phyloP scores from a whole-genome alignment of 2,329 filamentous ascomycete genomes.

The Fusarium sp. region DNA sequence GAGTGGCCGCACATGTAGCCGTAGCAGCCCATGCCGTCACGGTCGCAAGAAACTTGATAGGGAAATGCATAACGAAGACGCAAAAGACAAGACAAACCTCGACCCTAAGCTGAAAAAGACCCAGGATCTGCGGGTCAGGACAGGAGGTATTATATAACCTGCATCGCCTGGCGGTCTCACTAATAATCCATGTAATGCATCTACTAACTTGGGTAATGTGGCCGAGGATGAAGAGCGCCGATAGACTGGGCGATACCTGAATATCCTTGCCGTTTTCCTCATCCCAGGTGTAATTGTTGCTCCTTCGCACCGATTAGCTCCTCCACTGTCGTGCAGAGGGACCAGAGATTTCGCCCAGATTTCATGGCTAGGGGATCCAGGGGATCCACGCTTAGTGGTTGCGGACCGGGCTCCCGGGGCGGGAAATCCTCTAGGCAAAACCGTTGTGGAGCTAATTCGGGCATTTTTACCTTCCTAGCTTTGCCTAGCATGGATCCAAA shows the following conservation, averaged over 20 bases:
- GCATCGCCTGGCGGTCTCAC: neutral
- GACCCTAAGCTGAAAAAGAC: neutral
- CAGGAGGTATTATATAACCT: constrained; percentile 29
- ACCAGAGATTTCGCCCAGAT: constrained; percentile 1
- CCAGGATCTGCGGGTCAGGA: constrained; percentile 1
- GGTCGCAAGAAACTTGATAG: constrained; percentile 45
- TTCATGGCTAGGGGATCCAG: neutral
- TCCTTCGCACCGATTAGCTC: neutral
- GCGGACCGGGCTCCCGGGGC: neutral
- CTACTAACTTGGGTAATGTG: neutral
- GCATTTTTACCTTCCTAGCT: neutral
- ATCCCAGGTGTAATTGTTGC: neutral
- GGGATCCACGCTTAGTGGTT: constrained; percentile 7
- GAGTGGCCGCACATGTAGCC: constrained; percentile 35
- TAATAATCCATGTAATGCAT: neutral
- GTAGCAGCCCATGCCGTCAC: constrained; percentile 43
- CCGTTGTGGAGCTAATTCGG: neutral
- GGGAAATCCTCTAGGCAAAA: neutral
- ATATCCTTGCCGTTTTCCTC: neutral
- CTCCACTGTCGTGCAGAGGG: constrained; percentile 5
- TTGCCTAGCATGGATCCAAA: neutral
- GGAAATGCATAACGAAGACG: constrained; percentile 23
- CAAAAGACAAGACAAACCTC: neutral
- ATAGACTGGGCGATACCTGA: neutral
- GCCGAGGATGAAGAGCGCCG: neutral